These are phyloP conservation scores for Aspergillus asperescens DNA, from an alignment of 495 filamentous ascomycete genomes.

Conservation along the genomic window DNA sequence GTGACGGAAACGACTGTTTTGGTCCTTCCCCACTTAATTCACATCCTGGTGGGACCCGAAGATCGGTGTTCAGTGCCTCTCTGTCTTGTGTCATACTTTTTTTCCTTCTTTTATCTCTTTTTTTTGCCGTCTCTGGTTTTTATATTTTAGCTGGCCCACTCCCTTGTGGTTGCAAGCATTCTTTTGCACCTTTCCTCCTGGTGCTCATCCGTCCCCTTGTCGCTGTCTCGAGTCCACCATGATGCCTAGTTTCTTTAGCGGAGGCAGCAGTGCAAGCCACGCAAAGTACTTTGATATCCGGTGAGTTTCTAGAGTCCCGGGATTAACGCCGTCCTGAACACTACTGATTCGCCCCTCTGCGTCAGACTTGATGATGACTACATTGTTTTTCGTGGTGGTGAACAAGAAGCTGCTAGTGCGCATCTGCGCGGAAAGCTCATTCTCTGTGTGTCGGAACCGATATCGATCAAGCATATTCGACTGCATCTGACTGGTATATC, in stretches of 20 bases:
- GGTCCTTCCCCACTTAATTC: constrained; percentile 12
- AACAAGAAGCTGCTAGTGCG: constrained; percentile 70
- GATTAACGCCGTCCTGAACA: constrained; percentile 12
- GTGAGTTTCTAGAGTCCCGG: constrained; percentile 30
- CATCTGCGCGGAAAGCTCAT: constrained; percentile 69
- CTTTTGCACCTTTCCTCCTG: constrained; percentile 13
- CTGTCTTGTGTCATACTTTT: constrained; percentile 19
- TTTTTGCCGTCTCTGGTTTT: not conserved
- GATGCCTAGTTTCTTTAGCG: constrained; percentile 50
- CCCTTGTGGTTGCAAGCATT: not conserved
- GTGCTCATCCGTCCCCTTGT: constrained; percentile 8
- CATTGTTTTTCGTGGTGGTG: constrained; percentile 69
- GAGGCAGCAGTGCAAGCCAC: constrained; percentile 42
- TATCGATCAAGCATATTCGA: constrained; percentile 67
- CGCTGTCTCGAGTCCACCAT: constrained; percentile 23
- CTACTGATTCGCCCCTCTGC: constrained; percentile 7
- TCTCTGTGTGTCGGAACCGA: constrained; percentile 62
- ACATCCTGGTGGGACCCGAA: constrained; percentile 8
- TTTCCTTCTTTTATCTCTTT: constrained; percentile 12
- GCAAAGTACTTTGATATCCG: constrained; percentile 55
- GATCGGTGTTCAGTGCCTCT: constrained; percentile 18
- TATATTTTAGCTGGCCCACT: not conserved
- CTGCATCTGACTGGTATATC: constrained; percentile 66
- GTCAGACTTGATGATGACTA: constrained; percentile 71
- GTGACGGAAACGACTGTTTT: constrained; percentile 26